These are phyloP conservation scores for Axilococcus clingmanii DNA, from an alignment of 139 green algal species.

Conservation along the genomic window DNA sequence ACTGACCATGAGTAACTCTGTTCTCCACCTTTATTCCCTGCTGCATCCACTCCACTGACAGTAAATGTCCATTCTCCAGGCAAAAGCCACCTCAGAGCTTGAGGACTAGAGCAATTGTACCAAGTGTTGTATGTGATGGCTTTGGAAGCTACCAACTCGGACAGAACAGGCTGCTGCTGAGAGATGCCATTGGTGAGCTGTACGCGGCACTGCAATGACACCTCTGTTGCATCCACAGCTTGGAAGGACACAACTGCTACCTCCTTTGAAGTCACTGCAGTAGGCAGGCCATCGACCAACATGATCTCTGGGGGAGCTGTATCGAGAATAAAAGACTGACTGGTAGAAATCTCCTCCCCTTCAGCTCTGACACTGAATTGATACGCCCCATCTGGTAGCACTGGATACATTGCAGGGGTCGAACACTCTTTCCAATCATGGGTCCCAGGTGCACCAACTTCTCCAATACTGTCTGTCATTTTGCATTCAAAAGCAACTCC, in stretches of 20 bases:
- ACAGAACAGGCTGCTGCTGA: constrained; percentile 2
- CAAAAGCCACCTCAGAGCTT: constrained; percentile 20
- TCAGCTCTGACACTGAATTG: constrained; percentile 38
- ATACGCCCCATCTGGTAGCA: constrained; percentile 33
- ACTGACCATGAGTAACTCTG: constrained; percentile 6
- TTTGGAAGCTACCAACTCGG: neutral
- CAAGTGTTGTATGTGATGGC: constrained; percentile 3
- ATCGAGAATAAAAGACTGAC: constrained; percentile 26
- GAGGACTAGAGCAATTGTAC: constrained; percentile 17
- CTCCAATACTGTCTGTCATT: constrained; percentile 6
- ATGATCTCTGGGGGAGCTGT: constrained; percentile 17
- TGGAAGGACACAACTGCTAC: constrained; percentile 20
- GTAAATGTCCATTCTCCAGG: constrained; percentile 12
- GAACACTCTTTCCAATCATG: constrained; percentile 21
- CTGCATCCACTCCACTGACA: constrained; percentile 12
- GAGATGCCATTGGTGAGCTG: neutral
- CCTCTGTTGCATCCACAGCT: constrained; percentile 23
- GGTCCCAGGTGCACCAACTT: neutral
- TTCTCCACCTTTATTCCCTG: constrained; percentile 9
- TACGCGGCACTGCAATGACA: constrained; percentile 41
- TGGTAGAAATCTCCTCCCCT: neutral
- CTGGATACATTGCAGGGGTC: constrained; percentile 19
- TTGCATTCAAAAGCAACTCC: constrained; percentile 31
- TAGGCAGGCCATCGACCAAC: neutral
- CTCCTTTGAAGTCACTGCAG: constrained; percentile 1